Evolutionary conservation across 1,284 basidiomycete genomes (phyloP), one percentile per base, ranked within the genome.

Genomic region (Testicularia cyperi): DNA sequence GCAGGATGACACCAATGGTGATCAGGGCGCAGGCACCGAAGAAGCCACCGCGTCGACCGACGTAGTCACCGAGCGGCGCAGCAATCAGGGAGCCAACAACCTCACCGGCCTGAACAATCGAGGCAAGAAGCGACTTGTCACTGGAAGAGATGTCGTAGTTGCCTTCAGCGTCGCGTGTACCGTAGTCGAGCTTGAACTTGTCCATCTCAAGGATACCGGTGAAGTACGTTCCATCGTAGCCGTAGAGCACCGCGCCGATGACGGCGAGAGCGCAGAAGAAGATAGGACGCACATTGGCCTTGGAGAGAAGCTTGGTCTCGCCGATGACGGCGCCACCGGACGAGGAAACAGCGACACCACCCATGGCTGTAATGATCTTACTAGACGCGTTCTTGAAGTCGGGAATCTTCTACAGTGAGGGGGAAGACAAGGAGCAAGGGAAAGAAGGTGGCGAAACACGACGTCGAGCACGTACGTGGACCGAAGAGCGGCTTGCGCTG

Each of bases 21-120:
- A 79, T 69, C 14, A 77, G 55, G 6, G 62, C 38, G 52, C 74
- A 72, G 6, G 79, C 74, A 26, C 54, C 57, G 22, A 66, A 55
- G 47, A 79, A 68, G 42, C 72, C 78, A 23, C 79, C 79, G 41
- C 78, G 78, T 34, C 79, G 65, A 9, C 79, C 79, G 14, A 63
- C 45, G 27, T 39, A 75, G 55, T 79, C 78, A 52, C 79, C 79
- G 38, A 80, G 68, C 15, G 77, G 71, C 15, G 75, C 78, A 22
- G 78, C 78, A 6, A 69, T 46, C 12, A 80, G 72, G 2, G 78
- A 76, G 16, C 79, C 79, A 38, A 79, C 51, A 26, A 80, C 67
- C 45, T 80, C 79, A 53, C 79, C 79, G 16, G 78, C 79, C 45
- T 80, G 79, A 6, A 80, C 78, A 53, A 79, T 79, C 10, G 77